Evolutionary conservation across 495 filamentous ascomycete species (phyloP), one percentile per base, ranked within the genome.

Genomic region (Penicillium lagena): DNA sequence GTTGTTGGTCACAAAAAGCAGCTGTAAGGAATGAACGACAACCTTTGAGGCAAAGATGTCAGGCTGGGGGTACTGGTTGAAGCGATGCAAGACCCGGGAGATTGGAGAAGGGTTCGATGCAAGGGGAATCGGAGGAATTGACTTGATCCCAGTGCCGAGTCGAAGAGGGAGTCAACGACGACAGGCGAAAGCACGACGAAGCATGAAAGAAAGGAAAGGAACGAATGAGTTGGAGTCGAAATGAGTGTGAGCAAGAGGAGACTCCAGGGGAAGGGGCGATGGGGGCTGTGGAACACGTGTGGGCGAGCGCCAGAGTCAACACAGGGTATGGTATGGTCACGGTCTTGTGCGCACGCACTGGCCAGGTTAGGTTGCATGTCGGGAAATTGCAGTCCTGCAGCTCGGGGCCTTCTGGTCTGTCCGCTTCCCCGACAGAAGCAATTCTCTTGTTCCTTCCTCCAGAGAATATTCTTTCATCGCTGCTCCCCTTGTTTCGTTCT

Each of bases 21-120:
- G 56, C 61, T 45, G 67, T 65, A 68, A 68, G 65, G 67, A 68
- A 63, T 54, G 67, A 68, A 48, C 50, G 63, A 66, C 52, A 47
- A 49, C 43, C 47, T 60, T 58, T 55, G 52, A 45, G 28, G 9
- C 46, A 47, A 37, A 39, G 42, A 17, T 30, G 47, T 47, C 35
- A 49, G 46, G 39, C 8, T 44, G 40, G 32, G 27, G 46, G 31
- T 37, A 40, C 33, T 42, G 37, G 49, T 32, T 27, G 40, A 42
- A 47, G 51, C 51, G 39, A 59, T 61, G 52, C 62, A 51, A 56
- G 51, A 52, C 55, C 42, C 33, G 38, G 45, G 41, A 29, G 36
- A 39, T 15, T 40, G 44, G 51, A 43, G 45, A 57, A 59, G 65
- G 59, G 60, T 66, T 59, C 62, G 64, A 68, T 49, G 64, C 61